Evolutionary conservation across 805 yeast genomes (phyloP), one percentile per base, ranked within the genome.

Genomic region (Candida hispaniensis): DNA sequence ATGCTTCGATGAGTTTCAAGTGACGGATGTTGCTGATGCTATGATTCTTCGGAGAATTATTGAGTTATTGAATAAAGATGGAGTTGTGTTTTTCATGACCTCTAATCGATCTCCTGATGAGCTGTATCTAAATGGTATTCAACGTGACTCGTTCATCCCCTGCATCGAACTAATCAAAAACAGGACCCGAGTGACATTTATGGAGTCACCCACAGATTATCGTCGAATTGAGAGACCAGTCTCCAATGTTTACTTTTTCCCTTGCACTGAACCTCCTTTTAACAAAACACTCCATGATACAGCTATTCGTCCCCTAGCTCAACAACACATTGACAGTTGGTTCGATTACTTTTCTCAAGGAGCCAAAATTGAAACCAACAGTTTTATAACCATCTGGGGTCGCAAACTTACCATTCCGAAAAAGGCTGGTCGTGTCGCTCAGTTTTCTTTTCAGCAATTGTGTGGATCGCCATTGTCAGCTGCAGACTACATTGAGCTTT

Each of bases 21-120:
- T 91, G 26, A 83, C 94, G 1, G 98, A 91, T 55, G 96, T 91
- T 18, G 98, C 97, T 0, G 98, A 91, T 57, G 98, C 98, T 2
- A 91, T 91, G 97, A 65, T 91, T 19, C 64, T 91, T 26, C 71
- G 98, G 44, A 65, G 95, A 33, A 60, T 86, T 23, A 51, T 82
- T 24, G 70, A 73, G 48, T 56, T 73, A 22, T 64, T 81, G n/a
- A 46, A 54, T 21, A 71, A 76, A 34, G 78, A 79, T 49, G 97
- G 97, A 1, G 75, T 86, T 14, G 75, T 86, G 2, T 59, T 91
- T 7, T 86, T 91, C 62, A 86, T 94, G 16, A 91, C 98, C 1
- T 83, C 95, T 6, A 91, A 91, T 57, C 72, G 98, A 47, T 86
- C 86, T 1, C 98, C 98, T 0, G 91, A 80, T 55, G 95, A 85